Evolutionary conservation across 805 yeast species (phyloP).

Genomic region (Lipomyces chichibuensis): DNA sequence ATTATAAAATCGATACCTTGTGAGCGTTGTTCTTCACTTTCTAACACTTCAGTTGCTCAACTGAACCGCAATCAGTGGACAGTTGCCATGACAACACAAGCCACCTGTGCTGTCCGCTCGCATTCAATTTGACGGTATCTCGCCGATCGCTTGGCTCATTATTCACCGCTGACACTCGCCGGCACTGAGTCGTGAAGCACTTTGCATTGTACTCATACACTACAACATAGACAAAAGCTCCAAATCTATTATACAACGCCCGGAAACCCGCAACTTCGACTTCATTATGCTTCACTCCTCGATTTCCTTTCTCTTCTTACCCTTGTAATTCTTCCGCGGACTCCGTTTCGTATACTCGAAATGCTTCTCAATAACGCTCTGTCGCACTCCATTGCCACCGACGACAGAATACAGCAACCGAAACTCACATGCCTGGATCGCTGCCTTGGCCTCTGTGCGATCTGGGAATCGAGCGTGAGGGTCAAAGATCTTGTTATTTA

Average conservation of each 20-base stretch:
- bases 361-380: conserved; percentile 19
- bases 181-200: background rate
- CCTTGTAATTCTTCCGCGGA: background rate
- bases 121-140: no score
- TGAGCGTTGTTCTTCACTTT: no score
- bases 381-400: conserved; percentile 1
- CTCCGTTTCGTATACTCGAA: background rate
- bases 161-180: no score
- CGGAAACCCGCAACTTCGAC: background rate
- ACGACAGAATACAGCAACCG: conserved; percentile 17
- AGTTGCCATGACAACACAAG: no score
- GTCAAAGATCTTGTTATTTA: conserved; percentile 23
- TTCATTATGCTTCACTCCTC: background rate
- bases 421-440: conserved; percentile 24
- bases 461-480: conserved; percentile 26
- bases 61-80: no score
- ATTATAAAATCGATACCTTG: no score
- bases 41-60: no score
- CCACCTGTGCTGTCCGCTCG: no score
- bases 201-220: background rate
- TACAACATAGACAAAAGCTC: background rate
- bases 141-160: no score
- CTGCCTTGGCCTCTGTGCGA: conserved; percentile 27
- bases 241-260: background rate
- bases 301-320: background rate